A percentile compares a stretch with the other conserved stretches of the same genome.
Evolutionary conservation across 139 green algal species (phyloP).

Genomic region (Chlorokybus atmophyticus): DNA sequence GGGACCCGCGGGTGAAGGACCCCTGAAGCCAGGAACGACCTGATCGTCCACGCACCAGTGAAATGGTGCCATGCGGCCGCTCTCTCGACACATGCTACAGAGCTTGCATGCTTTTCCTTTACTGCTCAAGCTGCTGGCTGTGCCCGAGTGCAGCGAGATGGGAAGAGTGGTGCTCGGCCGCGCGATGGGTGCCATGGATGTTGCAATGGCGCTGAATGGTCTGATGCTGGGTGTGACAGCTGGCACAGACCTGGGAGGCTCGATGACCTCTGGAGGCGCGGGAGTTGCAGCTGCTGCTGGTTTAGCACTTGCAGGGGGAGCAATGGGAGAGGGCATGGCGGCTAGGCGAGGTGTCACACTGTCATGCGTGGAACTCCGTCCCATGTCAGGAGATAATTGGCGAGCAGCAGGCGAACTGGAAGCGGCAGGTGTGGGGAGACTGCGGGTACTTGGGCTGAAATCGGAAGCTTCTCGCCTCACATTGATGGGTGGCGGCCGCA

Average conservation of each 20-base stretch:
- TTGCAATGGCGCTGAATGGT: background rate
- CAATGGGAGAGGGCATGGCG: too few species aligned
- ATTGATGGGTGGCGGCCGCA: too few species aligned
- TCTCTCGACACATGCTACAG: conserved; percentile 9
- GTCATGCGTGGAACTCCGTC: too few species aligned
- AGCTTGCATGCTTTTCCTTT: conserved; percentile 7
- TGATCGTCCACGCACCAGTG: conserved; percentile 20
- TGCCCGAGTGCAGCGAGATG: background rate
- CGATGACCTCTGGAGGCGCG: background rate
- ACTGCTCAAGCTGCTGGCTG: background rate
- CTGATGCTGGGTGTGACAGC: background rate
- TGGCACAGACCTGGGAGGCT: background rate
- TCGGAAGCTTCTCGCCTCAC: too few species aligned
- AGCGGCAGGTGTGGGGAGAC: too few species aligned
- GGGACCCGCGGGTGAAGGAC: conserved; percentile 14
- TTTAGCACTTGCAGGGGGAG: too few species aligned
- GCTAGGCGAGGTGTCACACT: too few species aligned
- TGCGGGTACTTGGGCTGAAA: too few species aligned
- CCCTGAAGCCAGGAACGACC: conserved; percentile 12
- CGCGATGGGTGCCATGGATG: background rate
- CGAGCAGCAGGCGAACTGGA: too few species aligned
- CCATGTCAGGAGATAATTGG: too few species aligned
- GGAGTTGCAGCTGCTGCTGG: too few species aligned
- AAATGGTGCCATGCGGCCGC: background rate
- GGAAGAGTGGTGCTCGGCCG: conserved; percentile 1